These are phyloP conservation scores for Allium fistulosum DNA, from an alignment of 106 monocot genomes.

Conservation along the genomic window DNA sequence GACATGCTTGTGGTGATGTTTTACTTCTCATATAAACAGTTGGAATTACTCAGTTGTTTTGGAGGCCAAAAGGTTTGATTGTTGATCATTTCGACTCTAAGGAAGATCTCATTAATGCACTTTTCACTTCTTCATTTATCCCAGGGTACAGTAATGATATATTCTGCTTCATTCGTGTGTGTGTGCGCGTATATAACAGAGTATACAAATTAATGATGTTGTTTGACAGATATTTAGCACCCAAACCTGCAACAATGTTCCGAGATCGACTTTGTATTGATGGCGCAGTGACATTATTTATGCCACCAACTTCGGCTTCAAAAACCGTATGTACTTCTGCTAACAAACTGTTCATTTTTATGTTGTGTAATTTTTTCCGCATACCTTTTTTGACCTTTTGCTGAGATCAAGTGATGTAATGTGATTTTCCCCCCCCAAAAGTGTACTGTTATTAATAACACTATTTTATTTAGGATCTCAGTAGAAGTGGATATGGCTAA, in stretches of 20 bases:
- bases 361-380: not conserved
- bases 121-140: constrained; percentile 95
- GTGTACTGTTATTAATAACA: no score
- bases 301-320: constrained; percentile 93
- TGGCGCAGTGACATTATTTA: constrained; percentile 89
- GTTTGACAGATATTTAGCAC: constrained; percentile 67
- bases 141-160: constrained; percentile 52
- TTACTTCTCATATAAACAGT: constrained; percentile 26
- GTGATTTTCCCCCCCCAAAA: no score
- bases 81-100: constrained; percentile 95
- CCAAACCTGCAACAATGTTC: constrained; percentile 71
- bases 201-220: not conserved
- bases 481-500: no score
- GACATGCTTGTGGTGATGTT: not conserved
- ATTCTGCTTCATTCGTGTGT: constrained; percentile 2
- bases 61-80: constrained; percentile 88
- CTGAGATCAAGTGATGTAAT: not conserved
- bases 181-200: not conserved
- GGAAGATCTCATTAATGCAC: constrained; percentile 86
- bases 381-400: not conserved
- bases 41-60: constrained; percentile 77
- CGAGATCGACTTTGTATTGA: constrained; percentile 84
- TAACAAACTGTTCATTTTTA: not conserved
- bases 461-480: no score
- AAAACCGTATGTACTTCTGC: constrained; percentile 39